Conservation (phyloP, 345 rosid genomes). For the Raphanus sativus region DNA sequence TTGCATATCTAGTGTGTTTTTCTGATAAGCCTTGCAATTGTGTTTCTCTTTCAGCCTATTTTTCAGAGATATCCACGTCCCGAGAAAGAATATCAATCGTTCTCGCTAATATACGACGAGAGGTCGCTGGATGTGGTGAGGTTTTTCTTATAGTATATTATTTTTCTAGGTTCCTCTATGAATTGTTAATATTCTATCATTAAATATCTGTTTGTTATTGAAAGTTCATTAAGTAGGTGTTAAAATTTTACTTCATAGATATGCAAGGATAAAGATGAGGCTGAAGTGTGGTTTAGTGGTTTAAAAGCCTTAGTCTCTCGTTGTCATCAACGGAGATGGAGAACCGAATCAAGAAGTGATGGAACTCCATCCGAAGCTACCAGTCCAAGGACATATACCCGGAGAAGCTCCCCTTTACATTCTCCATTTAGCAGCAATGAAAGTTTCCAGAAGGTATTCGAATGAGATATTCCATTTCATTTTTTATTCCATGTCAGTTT, state of each 20-base stretch:
- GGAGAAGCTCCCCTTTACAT: conserved; percentile 88
- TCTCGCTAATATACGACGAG: conserved; percentile 89
- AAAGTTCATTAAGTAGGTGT: conserved; percentile 13
- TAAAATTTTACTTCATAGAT: conserved; percentile 38
- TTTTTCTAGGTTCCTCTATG: conserved; percentile 6
- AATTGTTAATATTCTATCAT: conserved; percentile 5
- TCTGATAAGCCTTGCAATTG: conserved; percentile 34
- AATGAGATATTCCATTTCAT: conserved; percentile 12
- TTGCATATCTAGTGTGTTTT: conserved; percentile 4
- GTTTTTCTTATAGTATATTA: conserved; percentile 3
- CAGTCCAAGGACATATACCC: conserved; percentile 88
- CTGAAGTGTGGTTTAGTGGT: conserved; percentile 69
- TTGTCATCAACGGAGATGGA: conserved; percentile 42
- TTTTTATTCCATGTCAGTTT: neutral
- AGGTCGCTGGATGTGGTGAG: conserved; percentile 95
- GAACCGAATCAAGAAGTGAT: conserved; percentile 49
- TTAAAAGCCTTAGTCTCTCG: conserved; percentile 52
- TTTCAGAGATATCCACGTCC: conserved; percentile 98
- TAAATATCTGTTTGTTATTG: conserved; percentile 9
- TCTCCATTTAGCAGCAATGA: conserved; percentile 78
- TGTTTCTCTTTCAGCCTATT: conserved; percentile 67
- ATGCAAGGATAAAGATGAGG: conserved; percentile 78
- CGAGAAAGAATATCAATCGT: conserved; percentile 98
- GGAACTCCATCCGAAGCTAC: conserved; percentile 60
- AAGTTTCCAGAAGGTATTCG: conserved; percentile 80